These are phyloP conservation scores for Curvularia spicifera DNA, from an alignment of 2,329 filamentous ascomycete genomes.

Conservation along the genomic window DNA sequence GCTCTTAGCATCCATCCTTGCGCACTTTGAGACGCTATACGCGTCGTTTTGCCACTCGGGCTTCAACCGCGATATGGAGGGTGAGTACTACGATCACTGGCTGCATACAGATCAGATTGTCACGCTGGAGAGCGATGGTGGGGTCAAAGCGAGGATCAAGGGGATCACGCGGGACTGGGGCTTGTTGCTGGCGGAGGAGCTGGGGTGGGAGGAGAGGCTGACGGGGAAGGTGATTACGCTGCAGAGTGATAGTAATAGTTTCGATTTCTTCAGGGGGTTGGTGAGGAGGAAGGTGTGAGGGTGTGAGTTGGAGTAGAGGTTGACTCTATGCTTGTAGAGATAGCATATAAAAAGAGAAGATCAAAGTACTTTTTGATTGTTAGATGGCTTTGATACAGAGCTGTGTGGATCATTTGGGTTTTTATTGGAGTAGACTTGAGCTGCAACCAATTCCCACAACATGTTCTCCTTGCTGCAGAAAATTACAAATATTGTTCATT, in stretches of 20 bases:
- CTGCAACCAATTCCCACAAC: no score
- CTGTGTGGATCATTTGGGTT: not conserved
- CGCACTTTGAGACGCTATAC: constrained; percentile 79
- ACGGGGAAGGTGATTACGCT: constrained; percentile 82
- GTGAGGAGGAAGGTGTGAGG: constrained; percentile 75
- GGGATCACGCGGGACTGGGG: constrained; percentile 95
- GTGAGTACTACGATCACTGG: constrained; percentile 71
- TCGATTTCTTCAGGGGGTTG: constrained; percentile 93
- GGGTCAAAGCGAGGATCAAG: constrained; percentile 74
- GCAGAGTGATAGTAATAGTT: constrained; percentile 97
- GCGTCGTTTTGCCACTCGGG: constrained; percentile 74
- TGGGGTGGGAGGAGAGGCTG: constrained; percentile 71
- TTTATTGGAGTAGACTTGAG: not conserved
- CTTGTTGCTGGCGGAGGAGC: constrained; percentile 81
- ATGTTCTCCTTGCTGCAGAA: no score
- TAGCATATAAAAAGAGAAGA: no score
- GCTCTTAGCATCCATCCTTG: constrained; percentile 80
- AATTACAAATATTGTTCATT: no score
- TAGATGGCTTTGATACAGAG: not conserved
- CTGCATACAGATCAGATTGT: constrained; percentile 72
- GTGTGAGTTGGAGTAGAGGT: not conserved
- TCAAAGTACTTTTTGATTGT: not conserved
- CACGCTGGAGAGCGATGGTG: constrained; percentile 80
- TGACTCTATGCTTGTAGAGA: no score
- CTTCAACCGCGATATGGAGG: constrained; percentile 75